Evolutionary conservation across 2,329 filamentous ascomycete species (phyloP).

Genomic region (Penicillium olsonii): DNA sequence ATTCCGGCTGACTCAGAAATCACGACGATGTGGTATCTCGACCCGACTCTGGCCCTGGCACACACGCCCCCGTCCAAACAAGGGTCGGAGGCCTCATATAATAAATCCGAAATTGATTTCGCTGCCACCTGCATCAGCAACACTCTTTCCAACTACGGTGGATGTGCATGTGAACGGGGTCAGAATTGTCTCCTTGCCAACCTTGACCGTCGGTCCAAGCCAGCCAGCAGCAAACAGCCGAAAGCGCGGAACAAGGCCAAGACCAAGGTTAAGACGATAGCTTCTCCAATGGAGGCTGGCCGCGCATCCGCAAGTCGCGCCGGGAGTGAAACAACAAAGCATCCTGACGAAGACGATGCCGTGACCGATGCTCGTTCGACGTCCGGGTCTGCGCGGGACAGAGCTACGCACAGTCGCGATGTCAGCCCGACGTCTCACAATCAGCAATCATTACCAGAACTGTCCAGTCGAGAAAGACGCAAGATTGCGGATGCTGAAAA

Average conservation of each 20-base stretch:
- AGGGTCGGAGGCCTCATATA: slow-evolving; percentile 38
- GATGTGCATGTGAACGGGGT: slow-evolving; percentile 47
- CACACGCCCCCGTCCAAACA: slow-evolving; percentile 30
- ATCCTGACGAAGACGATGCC: slow-evolving; percentile 57
- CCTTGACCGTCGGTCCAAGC: slow-evolving; percentile 43
- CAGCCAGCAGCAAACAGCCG: slow-evolving; percentile 22
- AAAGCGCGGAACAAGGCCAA: slow-evolving; percentile 45
- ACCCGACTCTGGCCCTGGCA: slow-evolving; percentile 34
- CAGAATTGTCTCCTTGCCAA: slow-evolving; percentile 43
- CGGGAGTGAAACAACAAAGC: slow-evolving; percentile 58
- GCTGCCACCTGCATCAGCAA: slow-evolving; percentile 50
- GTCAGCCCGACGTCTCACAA: slow-evolving; percentile 55
- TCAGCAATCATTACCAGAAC: slow-evolving; percentile 50
- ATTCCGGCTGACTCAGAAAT: slow-evolving; percentile 61
- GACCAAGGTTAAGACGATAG: slow-evolving; percentile 45
- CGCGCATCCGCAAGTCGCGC: slow-evolving; percentile 59
- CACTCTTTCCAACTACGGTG: slow-evolving; percentile 51
- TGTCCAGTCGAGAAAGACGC: slow-evolving; percentile 63
- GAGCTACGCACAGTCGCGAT: slow-evolving; percentile 60
- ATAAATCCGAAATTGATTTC: slow-evolving; percentile 36
- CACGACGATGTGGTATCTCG: slow-evolving; percentile 52
- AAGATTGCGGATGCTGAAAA: slow-evolving; percentile 65
- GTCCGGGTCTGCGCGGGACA: slow-evolving; percentile 56
- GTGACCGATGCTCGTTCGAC: slow-evolving; percentile 59
- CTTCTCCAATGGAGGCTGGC: slow-evolving; percentile 57